phyloP scores from a whole-genome alignment of 306 rosid genomes.

The Delonix regia region DNA sequence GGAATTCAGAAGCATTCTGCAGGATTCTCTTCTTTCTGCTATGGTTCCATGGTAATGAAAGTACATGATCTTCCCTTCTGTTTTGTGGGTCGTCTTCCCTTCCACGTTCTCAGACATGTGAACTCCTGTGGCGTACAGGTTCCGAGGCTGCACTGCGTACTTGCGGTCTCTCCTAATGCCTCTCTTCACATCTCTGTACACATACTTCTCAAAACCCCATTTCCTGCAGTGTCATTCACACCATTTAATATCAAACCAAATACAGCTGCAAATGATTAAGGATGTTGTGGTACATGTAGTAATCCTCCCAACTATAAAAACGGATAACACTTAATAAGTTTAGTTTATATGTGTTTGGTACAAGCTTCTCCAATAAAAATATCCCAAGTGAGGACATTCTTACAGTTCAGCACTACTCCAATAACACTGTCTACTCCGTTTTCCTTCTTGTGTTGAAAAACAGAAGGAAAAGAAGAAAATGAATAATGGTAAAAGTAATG shows the following conservation, averaged over 20 bases:
- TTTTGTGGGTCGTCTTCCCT: slow-evolving; percentile 75
- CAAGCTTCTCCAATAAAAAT: background rate
- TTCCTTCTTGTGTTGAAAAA: too few relatives aligned
- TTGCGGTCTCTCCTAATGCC: slow-evolving; percentile 66
- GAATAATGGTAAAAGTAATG: too few relatives aligned
- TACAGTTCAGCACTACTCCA: too few relatives aligned
- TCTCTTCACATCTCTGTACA: slow-evolving; percentile 56
- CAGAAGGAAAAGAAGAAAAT: too few relatives aligned
- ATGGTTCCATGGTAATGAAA: slow-evolving; percentile 87
- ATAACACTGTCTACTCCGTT: too few relatives aligned
- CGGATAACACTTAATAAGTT: too few relatives aligned
- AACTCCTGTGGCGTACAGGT: slow-evolving; percentile 65
- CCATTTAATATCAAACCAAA: background rate
- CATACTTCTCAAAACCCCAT: slow-evolving; percentile 78
- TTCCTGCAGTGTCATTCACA: slow-evolving; percentile 45
- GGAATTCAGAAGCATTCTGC: slow-evolving; percentile 51
- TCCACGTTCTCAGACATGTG: slow-evolving; percentile 72
- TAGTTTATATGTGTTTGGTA: too few relatives aligned
- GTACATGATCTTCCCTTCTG: slow-evolving; percentile 67
- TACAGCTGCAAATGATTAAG: background rate
- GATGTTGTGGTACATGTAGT: background rate
- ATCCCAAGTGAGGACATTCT: too few relatives aligned
- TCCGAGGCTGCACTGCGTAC: slow-evolving; percentile 62
- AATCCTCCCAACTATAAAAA: too few relatives aligned
- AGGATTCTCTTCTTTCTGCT: slow-evolving; percentile 64